These are phyloP conservation scores for Yamagishiella unicocca DNA, from an alignment of 139 green algal species.

Conservation along the genomic window DNA sequence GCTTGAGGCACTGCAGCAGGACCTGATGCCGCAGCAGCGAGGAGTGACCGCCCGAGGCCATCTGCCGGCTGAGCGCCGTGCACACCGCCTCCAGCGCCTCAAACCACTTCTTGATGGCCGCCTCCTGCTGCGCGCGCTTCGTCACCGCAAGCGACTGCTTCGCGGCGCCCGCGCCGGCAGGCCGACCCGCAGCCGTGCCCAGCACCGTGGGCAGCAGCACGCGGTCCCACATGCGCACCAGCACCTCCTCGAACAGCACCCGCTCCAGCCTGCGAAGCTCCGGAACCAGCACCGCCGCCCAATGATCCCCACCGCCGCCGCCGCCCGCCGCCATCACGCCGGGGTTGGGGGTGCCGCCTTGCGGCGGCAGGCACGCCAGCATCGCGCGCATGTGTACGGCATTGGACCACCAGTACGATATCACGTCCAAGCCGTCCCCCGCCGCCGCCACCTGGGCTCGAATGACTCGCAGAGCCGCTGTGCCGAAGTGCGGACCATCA, in stretches of 20 bases:
- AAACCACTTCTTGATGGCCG: constrained; percentile 80
- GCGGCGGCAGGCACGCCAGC: constrained; percentile 58
- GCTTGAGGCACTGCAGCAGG: constrained; percentile 73
- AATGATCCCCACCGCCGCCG: constrained; percentile 12
- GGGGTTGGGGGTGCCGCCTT: constrained; percentile 38
- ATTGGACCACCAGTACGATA: constrained; percentile 73
- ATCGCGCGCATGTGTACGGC: constrained; percentile 65
- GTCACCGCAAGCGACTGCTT: constrained; percentile 1
- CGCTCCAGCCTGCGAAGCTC: constrained; percentile 74
- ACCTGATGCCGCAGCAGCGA: constrained; percentile 74
- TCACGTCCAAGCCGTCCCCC: constrained; percentile 56
- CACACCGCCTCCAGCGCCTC: constrained; percentile 65
- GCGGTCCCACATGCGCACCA: constrained; percentile 48
- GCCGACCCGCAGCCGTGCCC: not conserved
- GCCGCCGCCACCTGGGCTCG: constrained; percentile 34
- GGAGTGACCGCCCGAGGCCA: constrained; percentile 56
- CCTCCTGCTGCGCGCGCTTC: constrained; percentile 66
- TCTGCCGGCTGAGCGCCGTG: constrained; percentile 40
- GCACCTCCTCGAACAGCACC: constrained; percentile 70
- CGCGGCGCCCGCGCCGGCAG: not conserved
- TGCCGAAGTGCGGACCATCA: constrained; percentile 71
- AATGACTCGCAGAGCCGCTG: constrained; percentile 68
- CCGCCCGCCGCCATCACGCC: constrained; percentile 30
- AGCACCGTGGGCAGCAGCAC: constrained; percentile 57
- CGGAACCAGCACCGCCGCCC: constrained; percentile 55